These are phyloP conservation scores for Mycena sp. DNA, from an alignment of 1,284 basidiomycete species.

Conservation along the genomic window DNA sequence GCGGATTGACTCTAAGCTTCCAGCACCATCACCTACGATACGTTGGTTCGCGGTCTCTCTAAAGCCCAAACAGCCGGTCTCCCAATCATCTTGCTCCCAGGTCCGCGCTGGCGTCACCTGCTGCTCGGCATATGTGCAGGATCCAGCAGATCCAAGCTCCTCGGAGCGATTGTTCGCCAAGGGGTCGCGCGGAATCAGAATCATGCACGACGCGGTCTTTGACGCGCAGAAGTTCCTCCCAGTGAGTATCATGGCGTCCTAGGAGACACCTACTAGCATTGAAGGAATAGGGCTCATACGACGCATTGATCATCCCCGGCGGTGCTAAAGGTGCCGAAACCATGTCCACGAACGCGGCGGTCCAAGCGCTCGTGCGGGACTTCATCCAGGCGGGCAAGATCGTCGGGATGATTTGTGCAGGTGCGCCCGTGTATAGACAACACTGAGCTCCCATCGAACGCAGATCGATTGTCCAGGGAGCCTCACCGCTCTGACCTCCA, in stretches of 20 bases:
- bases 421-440: conserved; percentile 43
- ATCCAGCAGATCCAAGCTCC: conserved; percentile 41
- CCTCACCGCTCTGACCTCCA: conserved; percentile 73
- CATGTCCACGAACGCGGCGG: conserved; percentile 65
- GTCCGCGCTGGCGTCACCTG: conserved; percentile 74
- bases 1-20: conserved; percentile 14
- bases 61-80: too few relatives aligned
- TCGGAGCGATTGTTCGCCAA: conserved; percentile 56
- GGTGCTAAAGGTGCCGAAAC: conserved; percentile 85
- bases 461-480: conserved; percentile 57
- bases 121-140: conserved; percentile 72
- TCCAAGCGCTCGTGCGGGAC: conserved; percentile 72
- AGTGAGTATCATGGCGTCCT: conserved; percentile 43
- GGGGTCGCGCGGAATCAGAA: conserved; percentile 79
- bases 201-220: conserved; percentile 74
- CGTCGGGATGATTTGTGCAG: conserved; percentile 88
- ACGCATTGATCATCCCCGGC: conserved; percentile 82
- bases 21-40: conserved; percentile 83
- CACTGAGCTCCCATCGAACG: neutral
- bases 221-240: conserved; percentile 54
- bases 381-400: conserved; percentile 69
- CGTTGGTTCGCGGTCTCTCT: conserved; percentile 72
- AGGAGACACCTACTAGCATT: too few relatives aligned
- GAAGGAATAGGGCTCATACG: conserved; percentile 63
- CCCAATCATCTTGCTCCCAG: too few relatives aligned